phyloP scores from a whole-genome alignment of 2,329 filamentous ascomycete genomes.

The Fusarium domesticum region DNA sequence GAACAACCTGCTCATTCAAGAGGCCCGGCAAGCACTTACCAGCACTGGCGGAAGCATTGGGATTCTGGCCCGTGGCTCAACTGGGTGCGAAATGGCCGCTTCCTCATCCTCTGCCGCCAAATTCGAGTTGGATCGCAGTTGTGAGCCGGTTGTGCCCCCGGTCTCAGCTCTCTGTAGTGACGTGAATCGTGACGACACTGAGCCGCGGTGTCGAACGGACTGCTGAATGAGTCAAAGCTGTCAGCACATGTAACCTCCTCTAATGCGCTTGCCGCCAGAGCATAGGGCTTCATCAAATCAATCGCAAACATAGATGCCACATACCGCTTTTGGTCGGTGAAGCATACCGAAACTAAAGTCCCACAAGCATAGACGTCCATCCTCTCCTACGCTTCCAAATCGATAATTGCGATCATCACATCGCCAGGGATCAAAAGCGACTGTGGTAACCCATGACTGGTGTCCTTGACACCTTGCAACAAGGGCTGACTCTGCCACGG shows the following conservation, averaged over 20 bases:
- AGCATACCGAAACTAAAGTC: slow-evolving; percentile 98
- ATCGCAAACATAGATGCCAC: slow-evolving; percentile 34
- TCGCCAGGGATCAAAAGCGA: slow-evolving; percentile 95
- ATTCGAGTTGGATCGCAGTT: slow-evolving; percentile 69
- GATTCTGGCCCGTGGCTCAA: slow-evolving; percentile 80
- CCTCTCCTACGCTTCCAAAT: slow-evolving; percentile 93
- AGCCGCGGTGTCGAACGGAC: slow-evolving; percentile 44
- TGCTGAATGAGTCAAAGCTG: slow-evolving; percentile 12
- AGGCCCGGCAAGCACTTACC: slow-evolving; percentile 59
- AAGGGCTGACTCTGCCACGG: slow-evolving; percentile 74
- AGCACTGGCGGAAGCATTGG: slow-evolving; percentile 88
- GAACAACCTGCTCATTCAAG: too few relatives aligned
- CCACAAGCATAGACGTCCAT: slow-evolving; percentile 87
- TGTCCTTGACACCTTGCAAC: slow-evolving; percentile 93
- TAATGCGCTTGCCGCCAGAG: background rate
- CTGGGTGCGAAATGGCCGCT: slow-evolving; percentile 67
- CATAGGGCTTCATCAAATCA: background rate
- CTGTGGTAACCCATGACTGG: slow-evolving; percentile 89
- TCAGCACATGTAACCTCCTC: slow-evolving; percentile 13
- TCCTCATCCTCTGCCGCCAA: slow-evolving; percentile 56
- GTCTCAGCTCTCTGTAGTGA: slow-evolving; percentile 58
- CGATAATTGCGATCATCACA: slow-evolving; percentile 95
- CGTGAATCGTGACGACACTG: slow-evolving; percentile 49
- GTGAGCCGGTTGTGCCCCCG: slow-evolving; percentile 54
- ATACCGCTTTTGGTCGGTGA: slow-evolving; percentile 79